Conservation (phyloP, 2,329 filamentous ascomycete genomes). For the Cladosporium sp. region DNA sequence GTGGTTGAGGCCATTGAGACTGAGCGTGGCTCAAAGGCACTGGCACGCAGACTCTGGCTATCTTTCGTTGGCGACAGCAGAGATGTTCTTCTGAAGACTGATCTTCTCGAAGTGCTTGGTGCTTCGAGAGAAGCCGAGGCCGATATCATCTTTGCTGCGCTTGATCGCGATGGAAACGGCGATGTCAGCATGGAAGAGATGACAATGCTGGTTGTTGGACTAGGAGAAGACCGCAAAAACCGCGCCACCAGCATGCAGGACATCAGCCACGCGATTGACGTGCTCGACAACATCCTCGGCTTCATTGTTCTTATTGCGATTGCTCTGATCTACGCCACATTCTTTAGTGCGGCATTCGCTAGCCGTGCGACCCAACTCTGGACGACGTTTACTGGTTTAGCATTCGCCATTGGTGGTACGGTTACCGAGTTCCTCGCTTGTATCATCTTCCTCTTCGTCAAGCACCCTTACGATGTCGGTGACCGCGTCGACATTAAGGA, state of each 20-base stretch:
- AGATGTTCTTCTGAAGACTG: constrained; percentile 29
- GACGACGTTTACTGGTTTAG: constrained; percentile 53
- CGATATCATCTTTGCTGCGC: constrained; percentile 33
- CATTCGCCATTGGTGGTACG: constrained; percentile 89
- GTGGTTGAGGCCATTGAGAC: constrained; percentile 35
- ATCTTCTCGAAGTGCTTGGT: constrained; percentile 35
- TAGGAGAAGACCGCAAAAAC: constrained; percentile 34
- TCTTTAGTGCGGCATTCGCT: constrained; percentile 34
- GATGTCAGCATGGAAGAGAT: constrained; percentile 40
- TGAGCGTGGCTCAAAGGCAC: constrained; percentile 33
- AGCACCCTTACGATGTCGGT: constrained; percentile 79
- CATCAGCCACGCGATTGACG: constrained; percentile 38
- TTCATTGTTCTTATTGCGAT: constrained; percentile 32
- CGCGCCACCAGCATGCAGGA: constrained; percentile 36
- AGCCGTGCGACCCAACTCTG: constrained; percentile 29
- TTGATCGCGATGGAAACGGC: constrained; percentile 38
- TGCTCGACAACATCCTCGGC: constrained; percentile 37
- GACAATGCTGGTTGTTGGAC: constrained; percentile 32
- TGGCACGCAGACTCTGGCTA: constrained; percentile 38
- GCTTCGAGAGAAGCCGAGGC: constrained; percentile 28
- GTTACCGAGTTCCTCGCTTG: constrained; percentile 93
- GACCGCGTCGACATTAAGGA: constrained; percentile 36
- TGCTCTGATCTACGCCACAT: constrained; percentile 36
- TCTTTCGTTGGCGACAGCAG: constrained; percentile 34
- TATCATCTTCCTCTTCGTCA: constrained; percentile 96